These are phyloP conservation scores for Auricularia sp. DNA, from an alignment of 768 basidiomycete species.

Conservation along the genomic window DNA sequence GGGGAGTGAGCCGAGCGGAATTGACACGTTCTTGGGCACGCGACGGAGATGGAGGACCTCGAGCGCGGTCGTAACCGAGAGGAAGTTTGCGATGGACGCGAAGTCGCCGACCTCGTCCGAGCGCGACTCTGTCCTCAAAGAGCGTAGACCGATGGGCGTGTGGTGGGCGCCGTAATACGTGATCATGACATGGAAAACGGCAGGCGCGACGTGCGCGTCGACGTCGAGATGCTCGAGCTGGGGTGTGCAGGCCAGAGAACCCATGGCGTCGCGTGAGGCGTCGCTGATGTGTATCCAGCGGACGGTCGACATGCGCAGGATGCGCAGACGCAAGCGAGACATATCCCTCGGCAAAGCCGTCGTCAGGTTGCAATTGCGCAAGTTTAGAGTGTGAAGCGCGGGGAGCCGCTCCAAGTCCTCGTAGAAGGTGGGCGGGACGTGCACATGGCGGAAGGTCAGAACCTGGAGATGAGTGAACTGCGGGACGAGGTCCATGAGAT, in stretches of 20 bases:
- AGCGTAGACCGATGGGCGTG: background rate
- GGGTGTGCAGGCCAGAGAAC: background rate
- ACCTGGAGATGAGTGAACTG: background rate
- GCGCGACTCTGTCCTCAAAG: background rate
- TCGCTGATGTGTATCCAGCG: background rate
- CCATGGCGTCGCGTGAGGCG: background rate
- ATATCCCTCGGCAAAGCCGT: background rate
- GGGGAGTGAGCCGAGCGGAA: background rate
- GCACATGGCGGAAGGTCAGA: background rate
- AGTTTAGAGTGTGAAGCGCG: background rate
- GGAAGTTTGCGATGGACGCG: background rate
- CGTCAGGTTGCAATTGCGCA: background rate
- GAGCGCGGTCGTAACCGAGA: background rate
- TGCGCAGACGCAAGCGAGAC: background rate
- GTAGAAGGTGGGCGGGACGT: background rate
- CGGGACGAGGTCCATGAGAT: background rate
- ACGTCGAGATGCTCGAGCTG: background rate
- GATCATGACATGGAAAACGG: background rate
- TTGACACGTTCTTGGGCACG: background rate
- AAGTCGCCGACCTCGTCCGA: background rate
- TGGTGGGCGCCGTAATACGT: background rate
- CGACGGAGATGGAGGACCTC: background rate
- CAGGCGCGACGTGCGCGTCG: background rate
- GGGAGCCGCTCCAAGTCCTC: background rate
- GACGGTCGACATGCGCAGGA: background rate